Conservation (phyloP, 2,329 filamentous ascomycete genomes). For the Venturia pyrina region DNA sequence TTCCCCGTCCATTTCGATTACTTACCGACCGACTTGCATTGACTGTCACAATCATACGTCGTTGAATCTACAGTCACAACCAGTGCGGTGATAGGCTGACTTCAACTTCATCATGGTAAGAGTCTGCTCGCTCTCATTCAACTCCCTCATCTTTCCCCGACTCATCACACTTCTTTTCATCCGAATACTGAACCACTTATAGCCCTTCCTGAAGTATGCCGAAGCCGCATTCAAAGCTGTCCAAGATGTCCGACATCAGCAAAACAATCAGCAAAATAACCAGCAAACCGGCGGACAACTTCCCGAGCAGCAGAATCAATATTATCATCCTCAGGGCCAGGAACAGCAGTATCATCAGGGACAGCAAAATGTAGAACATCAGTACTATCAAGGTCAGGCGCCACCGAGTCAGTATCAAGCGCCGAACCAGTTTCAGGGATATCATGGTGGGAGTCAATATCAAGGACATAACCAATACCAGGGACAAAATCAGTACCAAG, state of each 20-base stretch:
- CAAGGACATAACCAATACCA: not conserved
- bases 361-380: not conserved
- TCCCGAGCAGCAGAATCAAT: constrained; percentile 1
- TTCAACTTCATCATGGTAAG: not conserved
- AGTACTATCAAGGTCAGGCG: not conserved
- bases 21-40: too few species aligned
- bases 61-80: too few species aligned
- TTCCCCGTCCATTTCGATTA: too few species aligned
- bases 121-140: not conserved
- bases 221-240: constrained; percentile 6
- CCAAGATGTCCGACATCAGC: not conserved
- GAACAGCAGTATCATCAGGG: not conserved
- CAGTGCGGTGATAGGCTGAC: not conserved
- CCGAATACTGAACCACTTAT: not conserved
- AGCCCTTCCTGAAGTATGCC: constrained; percentile 3
- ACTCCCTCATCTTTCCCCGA: too few species aligned
- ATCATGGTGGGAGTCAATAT: not conserved
- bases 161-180: not conserved
- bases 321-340: not conserved
- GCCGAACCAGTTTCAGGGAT: not conserved
- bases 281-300: not conserved
- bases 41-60: not conserved
- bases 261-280: constrained; percentile 1
- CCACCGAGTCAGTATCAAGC: constrained; percentile 4
- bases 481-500: not conserved